Evolutionary conservation across 805 yeast genomes (phyloP), one percentile per base, ranked within the genome.

Genomic region (Myxozyma vanderwaltii): DNA sequence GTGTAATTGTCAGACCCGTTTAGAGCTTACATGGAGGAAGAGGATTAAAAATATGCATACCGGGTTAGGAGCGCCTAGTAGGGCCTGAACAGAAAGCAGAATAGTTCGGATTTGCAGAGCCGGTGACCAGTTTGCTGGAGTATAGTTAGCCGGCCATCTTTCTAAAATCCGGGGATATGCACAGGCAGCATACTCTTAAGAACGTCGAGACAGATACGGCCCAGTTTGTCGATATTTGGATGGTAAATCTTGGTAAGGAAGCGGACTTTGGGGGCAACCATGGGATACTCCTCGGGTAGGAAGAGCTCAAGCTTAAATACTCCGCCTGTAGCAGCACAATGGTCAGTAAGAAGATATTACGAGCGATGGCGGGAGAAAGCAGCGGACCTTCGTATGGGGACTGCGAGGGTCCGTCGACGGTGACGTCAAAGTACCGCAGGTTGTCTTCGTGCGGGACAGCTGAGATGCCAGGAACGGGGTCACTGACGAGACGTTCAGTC

Each of bases 401-500:
- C 54, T 87, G 86, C 31, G 81, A 78, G 8, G 99, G 99, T 0
- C 99, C 99, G 60, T 89, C 90, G 61, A 94, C 86, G 1, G 89
- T 83, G 26, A 94, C 99, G 65, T 90, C 89, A 70, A 94, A 94
- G 73, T 92, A 90, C 67, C 99, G 83, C 65, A 94, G 78, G 73
- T 94, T 94, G 64, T 91, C 97, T 58, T 92, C 98, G 60, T 89
- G 95, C 5, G 99, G 99, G 29, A 79, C 81, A 1, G 98, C 99
- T 0, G 86, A 81, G 68, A 94, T 94, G 1, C 98, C 99, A 3
- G 97, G 96, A 1, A 92, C 98, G 0, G 99, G 98, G 69, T 94
- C 99, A 39, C 90, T 85, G 24, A 86, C 86, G 41, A 94, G 78
- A 63, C 97, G 80, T 71, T 94, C 97, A 10, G 98, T 92, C 76